phyloP scores from a whole-genome alignment of 163 green algal species.

The Chlorella variabilis region DNA sequence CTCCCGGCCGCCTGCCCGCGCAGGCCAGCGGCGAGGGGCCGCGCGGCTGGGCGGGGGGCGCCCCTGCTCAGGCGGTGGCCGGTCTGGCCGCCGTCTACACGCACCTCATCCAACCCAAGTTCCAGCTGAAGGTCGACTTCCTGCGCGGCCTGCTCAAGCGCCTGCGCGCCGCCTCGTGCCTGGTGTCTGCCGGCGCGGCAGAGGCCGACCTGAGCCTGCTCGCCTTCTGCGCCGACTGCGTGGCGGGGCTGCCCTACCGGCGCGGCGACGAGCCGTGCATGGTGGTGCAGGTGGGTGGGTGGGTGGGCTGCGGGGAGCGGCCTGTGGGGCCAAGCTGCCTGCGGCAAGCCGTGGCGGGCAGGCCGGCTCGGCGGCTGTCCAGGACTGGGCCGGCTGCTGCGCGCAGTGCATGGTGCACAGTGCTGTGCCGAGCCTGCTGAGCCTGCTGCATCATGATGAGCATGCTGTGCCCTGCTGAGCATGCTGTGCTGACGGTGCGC shows the following conservation, averaged over 20 bases:
- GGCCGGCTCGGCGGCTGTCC: no score
- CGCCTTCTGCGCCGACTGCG: constrained; percentile 57
- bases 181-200: neutral
- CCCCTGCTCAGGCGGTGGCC: constrained; percentile 18
- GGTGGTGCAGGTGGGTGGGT: constrained; percentile 43
- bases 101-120: constrained; percentile 58
- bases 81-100: constrained; percentile 59
- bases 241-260: constrained; percentile 68
- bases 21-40: constrained; percentile 12
- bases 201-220: constrained; percentile 49
- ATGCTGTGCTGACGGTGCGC: no score
- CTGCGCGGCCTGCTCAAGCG: constrained; percentile 65
- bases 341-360: no score
- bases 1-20: neutral
- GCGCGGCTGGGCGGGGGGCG: constrained; percentile 28
- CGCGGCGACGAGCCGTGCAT: constrained; percentile 71
- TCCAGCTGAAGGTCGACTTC: constrained; percentile 51
- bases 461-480: no score
- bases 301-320: neutral
- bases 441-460: no score
- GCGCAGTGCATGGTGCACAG: no score
- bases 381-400: no score
- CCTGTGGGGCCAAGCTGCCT: no score
- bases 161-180: constrained; percentile 51
- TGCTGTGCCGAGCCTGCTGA: no score